Conservation (phyloP, 768 basidiomycete genomes). For the Rhodotorula graminis region DNA sequence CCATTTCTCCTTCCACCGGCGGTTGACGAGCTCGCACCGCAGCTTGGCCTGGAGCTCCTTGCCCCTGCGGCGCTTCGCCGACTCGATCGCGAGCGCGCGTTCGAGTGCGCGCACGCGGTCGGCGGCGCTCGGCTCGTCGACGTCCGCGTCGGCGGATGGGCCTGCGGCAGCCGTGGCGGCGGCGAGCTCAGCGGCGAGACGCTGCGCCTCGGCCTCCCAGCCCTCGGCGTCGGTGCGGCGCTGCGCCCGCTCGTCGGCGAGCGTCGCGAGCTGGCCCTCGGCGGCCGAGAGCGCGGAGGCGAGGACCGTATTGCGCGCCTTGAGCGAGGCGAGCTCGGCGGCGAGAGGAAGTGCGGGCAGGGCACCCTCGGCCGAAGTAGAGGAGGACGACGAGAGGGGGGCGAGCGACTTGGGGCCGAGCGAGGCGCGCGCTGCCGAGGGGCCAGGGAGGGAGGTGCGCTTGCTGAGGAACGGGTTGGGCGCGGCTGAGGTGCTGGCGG, state of each 20-base stretch:
- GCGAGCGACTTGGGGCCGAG: constrained; percentile 10
- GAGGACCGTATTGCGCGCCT: constrained; percentile 13
- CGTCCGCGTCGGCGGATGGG: not conserved
- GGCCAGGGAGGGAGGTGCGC: not conserved
- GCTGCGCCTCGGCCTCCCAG: constrained; percentile 35
- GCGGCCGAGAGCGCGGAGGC: not conserved
- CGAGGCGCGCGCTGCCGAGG: not conserved
- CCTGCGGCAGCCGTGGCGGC: not conserved
- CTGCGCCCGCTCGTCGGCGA: constrained; percentile 11
- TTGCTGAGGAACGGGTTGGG: not conserved
- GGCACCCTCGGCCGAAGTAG: not conserved
- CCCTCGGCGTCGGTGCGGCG: constrained; percentile 25
- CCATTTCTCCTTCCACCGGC: constrained; percentile 36
- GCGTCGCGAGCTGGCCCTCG: constrained; percentile 2
- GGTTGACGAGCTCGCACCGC: constrained; percentile 30
- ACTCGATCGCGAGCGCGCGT: constrained; percentile 13
- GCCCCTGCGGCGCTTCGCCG: constrained; percentile 11
- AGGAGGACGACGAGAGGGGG: not conserved
- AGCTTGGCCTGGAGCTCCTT: constrained; percentile 31
- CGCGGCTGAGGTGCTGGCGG: not conserved
- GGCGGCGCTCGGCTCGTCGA: not conserved
- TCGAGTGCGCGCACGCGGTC: not conserved
- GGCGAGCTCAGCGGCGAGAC: constrained; percentile 3
- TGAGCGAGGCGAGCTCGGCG: constrained; percentile 23
- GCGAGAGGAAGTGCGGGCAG: constrained; percentile 18